Evolutionary conservation across 2,329 filamentous ascomycete genomes (phyloP).

Genomic region (Niveomyces coronatus): DNA sequence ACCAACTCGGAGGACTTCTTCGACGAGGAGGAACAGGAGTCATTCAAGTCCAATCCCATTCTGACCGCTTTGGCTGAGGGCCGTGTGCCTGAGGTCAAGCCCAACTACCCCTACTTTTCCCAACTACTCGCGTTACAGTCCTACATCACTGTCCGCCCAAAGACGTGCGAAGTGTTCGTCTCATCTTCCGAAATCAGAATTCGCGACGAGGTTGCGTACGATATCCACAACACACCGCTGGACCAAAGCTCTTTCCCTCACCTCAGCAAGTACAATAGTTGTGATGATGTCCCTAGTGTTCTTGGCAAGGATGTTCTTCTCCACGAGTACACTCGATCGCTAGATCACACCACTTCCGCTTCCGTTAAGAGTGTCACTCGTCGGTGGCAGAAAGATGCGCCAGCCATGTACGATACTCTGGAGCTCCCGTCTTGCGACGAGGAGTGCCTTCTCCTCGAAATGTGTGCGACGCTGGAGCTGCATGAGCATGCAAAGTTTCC

Average conservation of each 20-base stretch:
- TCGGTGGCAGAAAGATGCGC: constrained; percentile 49
- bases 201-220: constrained; percentile 36
- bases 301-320: constrained; percentile 43
- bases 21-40: constrained; percentile 34
- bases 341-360: constrained; percentile 45
- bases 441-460: constrained; percentile 48
- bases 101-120: constrained; percentile 53
- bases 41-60: constrained; percentile 56
- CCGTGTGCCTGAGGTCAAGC: constrained; percentile 45
- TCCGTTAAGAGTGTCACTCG: constrained; percentile 42
- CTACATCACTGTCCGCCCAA: constrained; percentile 43
- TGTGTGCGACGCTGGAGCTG: constrained; percentile 50
- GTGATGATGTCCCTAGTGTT: constrained; percentile 40
- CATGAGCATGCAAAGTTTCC: constrained; percentile 48
- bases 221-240: constrained; percentile 33
- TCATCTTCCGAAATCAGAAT: constrained; percentile 43
- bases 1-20: constrained; percentile 49
- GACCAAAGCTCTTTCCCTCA: constrained; percentile 43
- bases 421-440: constrained; percentile 38
- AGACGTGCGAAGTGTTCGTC: constrained; percentile 49
- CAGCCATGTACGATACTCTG: constrained; percentile 43
- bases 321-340: constrained; percentile 46
- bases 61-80: constrained; percentile 49
- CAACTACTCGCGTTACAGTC: constrained; percentile 44
- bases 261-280: constrained; percentile 42